Evolutionary conservation across 202 grass and related monocot species (phyloP), one percentile per base, ranked within the genome.

Genomic region (Schoenoplectus tabernaemontani): DNA sequence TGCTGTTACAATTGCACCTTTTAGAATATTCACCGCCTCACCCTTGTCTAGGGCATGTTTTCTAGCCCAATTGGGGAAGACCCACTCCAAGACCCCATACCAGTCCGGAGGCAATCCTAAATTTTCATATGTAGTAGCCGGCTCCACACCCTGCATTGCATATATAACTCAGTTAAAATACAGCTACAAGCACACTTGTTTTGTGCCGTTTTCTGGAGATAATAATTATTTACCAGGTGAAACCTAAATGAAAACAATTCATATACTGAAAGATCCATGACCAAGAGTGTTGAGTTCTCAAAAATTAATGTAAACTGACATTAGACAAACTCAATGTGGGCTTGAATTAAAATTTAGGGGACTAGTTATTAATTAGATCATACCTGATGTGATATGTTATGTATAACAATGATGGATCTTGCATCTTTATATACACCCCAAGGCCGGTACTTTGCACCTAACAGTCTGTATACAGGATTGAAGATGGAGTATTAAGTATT

Each of bases 351-450:
- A 78, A 16, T 47, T 48, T 13, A 75, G 16, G 19, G 6, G 50
- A 48, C 65, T 44, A 37, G 26, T 37, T 0, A 26, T 64, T 20
- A 59, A 17, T 60, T 82, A 70, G 30, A 74, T 47, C 78, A 79
- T 86, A 98, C 91, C 95, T 98, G 95, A 90, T 98, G 95, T 76
- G 88, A 86, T 76, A 98, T 76, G 83, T 98, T 98, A 87, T 98
- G 95, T 89, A 98, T 94, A 57, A 98, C 89, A 80, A 94, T 86
- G 79, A 92, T 83, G 78, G 89, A 90, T 44, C 95, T 87, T 41
- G 91, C 85, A 68, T 94, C 91, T 87, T 83, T 94, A 64, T 94
- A 98, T 81, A 98, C 95, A 86, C 95, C 91, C 82, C 87, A 82
- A 79, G 91, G 91, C 68, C 95, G 87, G 87, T 98, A 94, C 84